A percentile compares a stretch with the other conserved stretches of the same genome.
Conservation (phyloP, 192 early-diverging fungal species). For the Gaertneriomyces sp. region DNA sequence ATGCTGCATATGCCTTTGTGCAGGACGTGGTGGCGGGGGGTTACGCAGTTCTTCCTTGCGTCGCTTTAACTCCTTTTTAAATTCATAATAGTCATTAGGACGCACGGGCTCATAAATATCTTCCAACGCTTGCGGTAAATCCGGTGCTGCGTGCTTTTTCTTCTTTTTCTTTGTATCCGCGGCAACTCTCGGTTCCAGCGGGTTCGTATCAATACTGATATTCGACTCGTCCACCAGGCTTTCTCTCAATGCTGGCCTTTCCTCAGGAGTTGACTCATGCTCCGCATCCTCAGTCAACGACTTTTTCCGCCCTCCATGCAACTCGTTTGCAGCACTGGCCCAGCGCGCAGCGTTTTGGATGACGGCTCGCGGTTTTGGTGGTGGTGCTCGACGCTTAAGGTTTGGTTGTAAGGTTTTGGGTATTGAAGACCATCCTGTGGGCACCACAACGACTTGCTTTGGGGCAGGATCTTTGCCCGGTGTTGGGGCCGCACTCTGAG, state of each 20-base stretch:
- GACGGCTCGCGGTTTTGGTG: conserved; percentile 1
- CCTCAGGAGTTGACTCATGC: too few species aligned
- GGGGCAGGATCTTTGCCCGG: conserved; percentile 3
- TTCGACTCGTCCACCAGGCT: too few species aligned
- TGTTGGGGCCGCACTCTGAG: neutral
- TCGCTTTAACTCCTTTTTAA: conserved; percentile 57
- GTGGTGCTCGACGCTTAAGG: neutral
- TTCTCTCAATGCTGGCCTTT: too few species aligned
- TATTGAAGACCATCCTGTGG: neutral
- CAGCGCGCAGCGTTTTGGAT: conserved; percentile 2
- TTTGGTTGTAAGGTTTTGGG: neutral
- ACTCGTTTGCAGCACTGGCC: neutral
- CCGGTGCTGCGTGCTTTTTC: too few species aligned
- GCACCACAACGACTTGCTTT: neutral
- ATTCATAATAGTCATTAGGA: conserved; percentile 72
- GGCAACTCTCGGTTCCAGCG: too few species aligned
- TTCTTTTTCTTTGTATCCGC: too few species aligned
- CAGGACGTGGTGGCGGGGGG: conserved; percentile 7
- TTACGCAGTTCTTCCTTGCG: conserved; percentile 30
- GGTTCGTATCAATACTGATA: too few species aligned
- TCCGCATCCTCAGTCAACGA: too few species aligned
- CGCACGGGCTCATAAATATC: conserved; percentile 49
- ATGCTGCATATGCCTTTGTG: neutral
- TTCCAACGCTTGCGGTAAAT: too few species aligned
- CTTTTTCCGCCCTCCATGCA: too few species aligned